A percentile compares a stretch with the other conserved stretches of the same genome.
These are phyloP conservation scores for Malus domestica DNA, from an alignment of 306 rosid genomes.

Conservation along the genomic window ASM211411v1 NC_041803.1:14559501-14560000, in stretches of 20 bases:
- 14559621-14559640: slow-evolving; percentile 85
- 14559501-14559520: slow-evolving; percentile 87
- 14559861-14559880: slow-evolving; percentile 84
- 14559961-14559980: slow-evolving; percentile 45
- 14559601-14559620: slow-evolving; percentile 89
- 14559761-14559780: slow-evolving; percentile 58
- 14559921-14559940: slow-evolving; percentile 67
- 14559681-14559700: slow-evolving; percentile 63
- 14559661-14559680: slow-evolving; percentile 81
- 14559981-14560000: neutral
- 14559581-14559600: slow-evolving; percentile 92
- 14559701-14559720: slow-evolving; percentile 84
- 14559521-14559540: slow-evolving; percentile 96
- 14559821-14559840: slow-evolving; percentile 73
- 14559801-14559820: slow-evolving; percentile 54
- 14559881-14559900: slow-evolving; percentile 76
- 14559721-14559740: slow-evolving; percentile 51
- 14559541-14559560: slow-evolving; percentile 98
- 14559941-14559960: slow-evolving; percentile 77
- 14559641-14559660: slow-evolving; percentile 90
- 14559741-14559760: slow-evolving; percentile 73
- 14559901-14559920: slow-evolving; percentile 84
- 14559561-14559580: slow-evolving; percentile 91
- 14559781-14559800: slow-evolving; percentile 59
- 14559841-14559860: slow-evolving; percentile 79